Evolutionary conservation across 2,329 filamentous ascomycete genomes (phyloP).

Genomic region (Ploettnerulaceae sp.): DNA sequence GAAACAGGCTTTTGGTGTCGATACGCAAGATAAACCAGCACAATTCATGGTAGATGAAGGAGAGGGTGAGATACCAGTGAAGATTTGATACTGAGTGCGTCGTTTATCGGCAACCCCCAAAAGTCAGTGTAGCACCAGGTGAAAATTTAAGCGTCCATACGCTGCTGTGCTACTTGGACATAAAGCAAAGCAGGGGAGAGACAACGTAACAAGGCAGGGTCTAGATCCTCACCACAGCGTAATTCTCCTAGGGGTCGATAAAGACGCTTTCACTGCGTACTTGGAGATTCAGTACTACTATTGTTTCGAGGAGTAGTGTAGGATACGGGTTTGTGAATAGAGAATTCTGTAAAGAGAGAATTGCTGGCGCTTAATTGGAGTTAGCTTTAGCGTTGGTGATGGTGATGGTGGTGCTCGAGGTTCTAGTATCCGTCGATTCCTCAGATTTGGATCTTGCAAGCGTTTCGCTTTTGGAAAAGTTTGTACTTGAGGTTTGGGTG

Average conservation of each 20-base stretch:
- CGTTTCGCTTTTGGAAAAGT: constrained; percentile 1
- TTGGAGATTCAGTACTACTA: background rate
- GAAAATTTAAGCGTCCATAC: too few species aligned
- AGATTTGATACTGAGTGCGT: too few species aligned
- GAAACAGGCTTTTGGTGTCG: constrained; percentile 7
- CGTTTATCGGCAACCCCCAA: too few species aligned
- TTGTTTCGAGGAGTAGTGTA: background rate
- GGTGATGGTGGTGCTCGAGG: background rate
- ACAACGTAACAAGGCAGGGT: background rate
- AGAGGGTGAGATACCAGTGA: too few species aligned
- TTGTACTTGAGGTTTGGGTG: too few species aligned
- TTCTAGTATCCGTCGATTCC: background rate
- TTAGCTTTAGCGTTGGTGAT: background rate
- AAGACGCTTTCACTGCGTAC: background rate
- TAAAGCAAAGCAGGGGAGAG: too few species aligned
- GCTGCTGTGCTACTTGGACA: too few species aligned
- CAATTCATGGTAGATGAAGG: background rate
- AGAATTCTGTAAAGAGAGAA: background rate
- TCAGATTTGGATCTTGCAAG: constrained; percentile 1
- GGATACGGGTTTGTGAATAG: too few species aligned
- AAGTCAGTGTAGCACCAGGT: too few species aligned
- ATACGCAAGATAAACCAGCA: constrained; percentile 1
- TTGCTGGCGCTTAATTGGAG: background rate
- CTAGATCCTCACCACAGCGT: background rate
- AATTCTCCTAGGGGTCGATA: constrained; percentile 5